These are phyloP conservation scores for Metarhizium rileyi DNA, from an alignment of 2,329 filamentous ascomycete genomes.

Conservation along the genomic window DNA sequence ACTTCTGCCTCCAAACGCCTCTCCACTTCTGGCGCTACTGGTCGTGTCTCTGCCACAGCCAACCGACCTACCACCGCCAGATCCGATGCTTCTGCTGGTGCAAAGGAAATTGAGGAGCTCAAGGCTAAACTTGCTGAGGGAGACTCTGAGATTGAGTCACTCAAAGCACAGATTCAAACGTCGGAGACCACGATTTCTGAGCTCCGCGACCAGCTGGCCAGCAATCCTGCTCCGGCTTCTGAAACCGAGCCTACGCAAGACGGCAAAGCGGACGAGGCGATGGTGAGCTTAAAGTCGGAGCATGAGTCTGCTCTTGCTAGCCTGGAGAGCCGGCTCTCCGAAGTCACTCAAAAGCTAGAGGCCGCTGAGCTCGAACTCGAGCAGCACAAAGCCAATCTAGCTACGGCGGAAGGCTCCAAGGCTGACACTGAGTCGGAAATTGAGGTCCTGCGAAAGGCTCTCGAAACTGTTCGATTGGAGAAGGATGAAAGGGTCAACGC, in stretches of 20 bases:
- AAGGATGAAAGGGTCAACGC: slow-evolving; percentile 24
- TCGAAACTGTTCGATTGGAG: slow-evolving; percentile 31
- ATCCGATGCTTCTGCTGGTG: slow-evolving; percentile 29
- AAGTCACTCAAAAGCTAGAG: slow-evolving; percentile 40
- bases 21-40: slow-evolving; percentile 33
- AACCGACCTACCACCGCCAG: slow-evolving; percentile 25
- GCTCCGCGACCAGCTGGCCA: slow-evolving; percentile 41
- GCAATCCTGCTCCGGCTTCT: slow-evolving; percentile 25
- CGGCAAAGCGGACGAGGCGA: slow-evolving; percentile 24
- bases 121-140: slow-evolving; percentile 49
- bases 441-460: slow-evolving; percentile 36
- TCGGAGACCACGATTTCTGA: slow-evolving; percentile 47
- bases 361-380: slow-evolving; percentile 41
- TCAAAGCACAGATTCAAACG: slow-evolving; percentile 45
- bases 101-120: slow-evolving; percentile 50
- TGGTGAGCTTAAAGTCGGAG: slow-evolving; percentile 39
- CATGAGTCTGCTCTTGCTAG: slow-evolving; percentile 38
- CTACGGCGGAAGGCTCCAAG: slow-evolving; percentile 38
- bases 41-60: slow-evolving; percentile 11
- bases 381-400: slow-evolving; percentile 37
- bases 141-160: slow-evolving; percentile 45
- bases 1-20: slow-evolving; percentile 47
- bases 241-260: slow-evolving; percentile 33
- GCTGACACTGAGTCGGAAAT: slow-evolving; percentile 40
- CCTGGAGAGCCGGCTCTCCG: slow-evolving; percentile 37